Conservation (phyloP, 2,329 filamentous ascomycete species). For the Epichloe aotearoae region DNA sequence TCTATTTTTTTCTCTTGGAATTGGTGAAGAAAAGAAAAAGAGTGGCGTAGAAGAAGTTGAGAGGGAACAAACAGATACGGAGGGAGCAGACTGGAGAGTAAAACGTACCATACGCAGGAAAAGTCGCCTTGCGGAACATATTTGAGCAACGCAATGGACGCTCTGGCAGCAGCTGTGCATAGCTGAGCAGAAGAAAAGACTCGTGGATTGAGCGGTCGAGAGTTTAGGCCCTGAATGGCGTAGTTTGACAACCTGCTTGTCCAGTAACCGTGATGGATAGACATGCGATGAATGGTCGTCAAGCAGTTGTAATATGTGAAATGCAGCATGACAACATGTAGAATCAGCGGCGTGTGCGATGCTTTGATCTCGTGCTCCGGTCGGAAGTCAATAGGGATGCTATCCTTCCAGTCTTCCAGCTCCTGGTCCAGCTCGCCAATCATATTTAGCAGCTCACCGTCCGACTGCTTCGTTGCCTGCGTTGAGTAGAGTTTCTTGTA, state of each 20-base stretch:
- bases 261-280: slow-evolving; percentile 95
- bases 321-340: slow-evolving; percentile 88
- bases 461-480: slow-evolving; percentile 79
- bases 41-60: background rate
- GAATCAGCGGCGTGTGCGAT: slow-evolving; percentile 79
- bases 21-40: background rate
- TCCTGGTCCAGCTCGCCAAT: slow-evolving; percentile 88
- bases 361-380: slow-evolving; percentile 94
- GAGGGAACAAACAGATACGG: background rate
- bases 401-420: slow-evolving; percentile 91
- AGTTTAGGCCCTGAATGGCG: slow-evolving; percentile 86
- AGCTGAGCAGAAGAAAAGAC: slow-evolving; percentile 89
- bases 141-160: slow-evolving; percentile 85
- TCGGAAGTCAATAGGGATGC: slow-evolving; percentile 89
- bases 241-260: slow-evolving; percentile 89
- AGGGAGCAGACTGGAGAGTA: background rate
- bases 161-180: slow-evolving; percentile 83
- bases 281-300: slow-evolving; percentile 97
- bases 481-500: slow-evolving; percentile 91
- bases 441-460: slow-evolving; percentile 85
- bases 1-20: background rate
- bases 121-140: slow-evolving; percentile 95
- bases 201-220: slow-evolving; percentile 77
- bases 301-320: slow-evolving; percentile 97
- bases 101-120: slow-evolving; percentile 77